Evolutionary conservation across 2,329 filamentous ascomycete species (phyloP).

Genomic region (Fusarium avenaceum): DNA sequence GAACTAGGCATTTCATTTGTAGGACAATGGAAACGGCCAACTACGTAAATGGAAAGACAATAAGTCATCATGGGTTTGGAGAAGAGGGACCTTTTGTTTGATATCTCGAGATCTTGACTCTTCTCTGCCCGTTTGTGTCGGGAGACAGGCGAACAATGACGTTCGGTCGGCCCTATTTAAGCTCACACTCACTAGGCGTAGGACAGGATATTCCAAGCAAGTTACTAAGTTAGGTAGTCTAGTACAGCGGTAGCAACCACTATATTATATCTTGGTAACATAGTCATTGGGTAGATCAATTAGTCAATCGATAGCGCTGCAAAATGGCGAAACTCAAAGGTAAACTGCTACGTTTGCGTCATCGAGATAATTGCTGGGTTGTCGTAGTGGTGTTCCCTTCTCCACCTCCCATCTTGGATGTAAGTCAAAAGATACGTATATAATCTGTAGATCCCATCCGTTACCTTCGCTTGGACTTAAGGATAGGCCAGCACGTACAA

Average conservation of each 20-base stretch:
- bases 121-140: background rate
- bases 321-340: background rate
- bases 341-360: background rate
- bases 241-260: background rate
- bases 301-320: background rate
- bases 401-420: constrained; percentile 12
- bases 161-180: constrained; percentile 1
- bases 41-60: constrained; percentile 26
- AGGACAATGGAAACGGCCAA: constrained; percentile 19
- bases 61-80: constrained; percentile 9
- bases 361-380: background rate
- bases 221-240: too few species aligned
- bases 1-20: constrained; percentile 23
- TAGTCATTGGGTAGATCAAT: background rate
- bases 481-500: background rate
- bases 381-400: background rate
- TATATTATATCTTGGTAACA: background rate
- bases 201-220: background rate
- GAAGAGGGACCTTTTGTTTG: background rate
- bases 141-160: constrained; percentile 6
- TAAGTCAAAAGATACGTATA: constrained; percentile 1
- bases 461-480: background rate
- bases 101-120: background rate
- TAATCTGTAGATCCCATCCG: background rate
- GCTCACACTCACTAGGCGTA: background rate